Base-by-base conservation (phyloP, 176 grass and related monocot species). In the Carex parvula region DNA sequence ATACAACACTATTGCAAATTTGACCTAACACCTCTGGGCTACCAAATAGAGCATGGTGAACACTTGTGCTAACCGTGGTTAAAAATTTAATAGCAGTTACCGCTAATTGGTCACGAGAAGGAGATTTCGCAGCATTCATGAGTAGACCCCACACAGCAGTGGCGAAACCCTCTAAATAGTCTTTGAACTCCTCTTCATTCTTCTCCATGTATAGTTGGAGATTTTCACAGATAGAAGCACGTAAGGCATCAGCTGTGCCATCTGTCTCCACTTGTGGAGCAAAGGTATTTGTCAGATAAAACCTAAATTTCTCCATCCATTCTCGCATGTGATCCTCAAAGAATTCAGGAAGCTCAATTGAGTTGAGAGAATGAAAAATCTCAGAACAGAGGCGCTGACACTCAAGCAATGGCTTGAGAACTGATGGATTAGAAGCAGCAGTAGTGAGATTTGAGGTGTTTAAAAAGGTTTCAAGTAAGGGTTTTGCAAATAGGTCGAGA, bases 141-240 rank as follows among this genome's bases (percentile, higher is more conserved):
- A 98, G 92, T 54, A 98, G 88, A 8, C 89, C 86, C 89, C 92
- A 98, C 15, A 98, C 92, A 32, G 95, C 93, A 70, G 92, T 92
- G 21, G 92, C 92, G 60, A 98, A 98, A 64, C 91, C 91, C 79
- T 91, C 78, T 70, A 98, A 61, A 63, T 91, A 98, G 72, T 35
- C 84, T 71, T 76, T 91, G 86, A 98, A 98, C 76, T 95, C 95
- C 78, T 95, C 95, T 85, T 98, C 95, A 11, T 98, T 94, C 79
- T 98, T 95, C 88, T 98, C 92, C 92, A 98, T 95, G 83, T 98
- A 98, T 3, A 98, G 88, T 85, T 98, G 92, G 50, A 98, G 88
- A 62, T 98, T 95, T 81, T 98, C 92, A 73, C 92, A 98, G 4
- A 94, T 85, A 16, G 95, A 88, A 53, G 95, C 84, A 3, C 92